Base-by-base conservation (phyloP, 1,284 basidiomycete genomes). In the Grifola frondosa region DNA sequence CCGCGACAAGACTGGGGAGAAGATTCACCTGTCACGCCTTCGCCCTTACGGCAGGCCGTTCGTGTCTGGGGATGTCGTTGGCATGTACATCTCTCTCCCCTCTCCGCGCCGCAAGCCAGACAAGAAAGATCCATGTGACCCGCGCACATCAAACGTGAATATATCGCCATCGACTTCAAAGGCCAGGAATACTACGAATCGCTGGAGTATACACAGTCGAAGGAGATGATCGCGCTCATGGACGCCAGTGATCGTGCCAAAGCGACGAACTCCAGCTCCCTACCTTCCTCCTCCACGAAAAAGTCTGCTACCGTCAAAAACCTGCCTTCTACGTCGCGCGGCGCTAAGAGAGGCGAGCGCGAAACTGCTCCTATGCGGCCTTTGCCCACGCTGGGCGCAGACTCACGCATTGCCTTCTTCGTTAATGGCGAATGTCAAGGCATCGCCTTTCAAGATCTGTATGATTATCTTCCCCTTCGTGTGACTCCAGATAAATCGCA, bases 171-270 rank as follows among this genome's bases (percentile, higher is more conserved):
- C 60, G 87, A 91, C 44, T 92, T 93, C 71, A 95, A 95, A 65
- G 91, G 90, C n/a, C 92, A 96, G 65, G 84, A 92, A 50, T 96
- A 97, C 63, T 98, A 97, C 63, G 97, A 99, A 67, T 86, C 84
- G 50, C 75, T 93, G 53, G 96, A 99, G 65, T 98, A 97, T 63
- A 69, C 84, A 2, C 81, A 84, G 44, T 82, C 79, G n/a, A 96
- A 95, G 63, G 97, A 99, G 69, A 99, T 99, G 97, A 77, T 81
- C 20, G 74, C 81, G 22, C 78, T 95, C 48, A 82, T 93, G 73
- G 89, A 91, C 49, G 56, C 58, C 34, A 57, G 41, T 34, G 57
- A 57, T 46, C 58, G 58, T 33, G 75, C 69, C 10, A 86, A 84
- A 61, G 66, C 77, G 3, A 73, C 74, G 7, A 72, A 67, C 44